These are phyloP conservation scores for Schoenoplectus tabernaemontani DNA, from an alignment of 202 grass and related monocot genomes.

Conservation along the genomic window DNA sequence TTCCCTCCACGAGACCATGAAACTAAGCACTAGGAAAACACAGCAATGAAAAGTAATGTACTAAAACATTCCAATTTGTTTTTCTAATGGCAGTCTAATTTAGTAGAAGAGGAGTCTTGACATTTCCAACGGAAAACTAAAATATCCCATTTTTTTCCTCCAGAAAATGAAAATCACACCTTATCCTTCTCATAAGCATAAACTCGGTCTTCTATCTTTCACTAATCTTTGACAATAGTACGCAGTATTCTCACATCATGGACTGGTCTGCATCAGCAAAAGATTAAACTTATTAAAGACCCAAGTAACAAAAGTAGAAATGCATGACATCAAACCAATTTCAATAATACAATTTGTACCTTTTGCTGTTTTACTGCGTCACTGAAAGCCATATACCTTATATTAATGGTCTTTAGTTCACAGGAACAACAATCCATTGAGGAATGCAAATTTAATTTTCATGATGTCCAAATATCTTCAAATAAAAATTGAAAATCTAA, in stretches of 20 bases:
- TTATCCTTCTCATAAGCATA: neutral
- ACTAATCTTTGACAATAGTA: slow-evolving; percentile 66
- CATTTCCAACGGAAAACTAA: neutral
- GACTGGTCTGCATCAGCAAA: slow-evolving; percentile 57
- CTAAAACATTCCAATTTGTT: neutral
- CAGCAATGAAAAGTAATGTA: neutral
- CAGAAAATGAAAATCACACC: slow-evolving; percentile 1
- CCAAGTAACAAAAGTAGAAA: neutral
- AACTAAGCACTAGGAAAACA: neutral
- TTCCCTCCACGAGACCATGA: neutral
- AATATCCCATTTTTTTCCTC: neutral
- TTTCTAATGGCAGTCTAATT: neutral
- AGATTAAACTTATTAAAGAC: neutral
- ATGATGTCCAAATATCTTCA: neutral
- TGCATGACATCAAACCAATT: neutral
- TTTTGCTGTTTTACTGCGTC: neutral
- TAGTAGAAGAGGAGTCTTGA: neutral
- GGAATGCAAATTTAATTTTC: neutral
- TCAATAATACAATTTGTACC: neutral
- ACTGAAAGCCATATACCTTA: neutral
- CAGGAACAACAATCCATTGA: neutral
- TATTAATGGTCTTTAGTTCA: neutral
- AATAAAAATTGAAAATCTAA: neutral
- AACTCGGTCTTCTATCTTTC: slow-evolving; percentile 51
- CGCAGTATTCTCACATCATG: slow-evolving; percentile 89